These are phyloP conservation scores for Bipolaris sorokiniana DNA, from an alignment of 2,329 filamentous ascomycete species.

Conservation along the genomic window DNA sequence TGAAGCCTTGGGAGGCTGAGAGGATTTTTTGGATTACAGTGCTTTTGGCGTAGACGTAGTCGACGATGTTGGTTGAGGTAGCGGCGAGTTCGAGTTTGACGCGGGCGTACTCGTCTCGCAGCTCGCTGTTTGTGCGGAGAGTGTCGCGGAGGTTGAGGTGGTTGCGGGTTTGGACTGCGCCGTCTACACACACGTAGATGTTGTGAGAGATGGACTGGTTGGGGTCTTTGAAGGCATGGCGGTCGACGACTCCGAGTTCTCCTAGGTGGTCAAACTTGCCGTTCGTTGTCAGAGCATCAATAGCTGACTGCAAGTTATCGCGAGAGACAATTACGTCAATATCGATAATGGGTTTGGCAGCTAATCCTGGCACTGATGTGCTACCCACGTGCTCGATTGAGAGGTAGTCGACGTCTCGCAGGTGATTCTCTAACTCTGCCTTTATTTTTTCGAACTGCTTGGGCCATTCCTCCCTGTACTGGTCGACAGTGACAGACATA, in stretches of 20 bases:
- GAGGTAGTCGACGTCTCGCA: conserved; percentile 21
- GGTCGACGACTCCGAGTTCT: conserved; percentile 46
- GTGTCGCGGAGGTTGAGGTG: conserved; percentile 49
- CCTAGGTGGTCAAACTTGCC: conserved; percentile 46
- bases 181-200: conserved; percentile 48
- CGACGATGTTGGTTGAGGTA: conserved; percentile 23
- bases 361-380: conserved; percentile 45
- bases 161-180: conserved; percentile 44
- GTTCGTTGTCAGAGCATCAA: conserved; percentile 38
- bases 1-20: conserved; percentile 17
- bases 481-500: conserved; percentile 34
- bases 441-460: conserved; percentile 35
- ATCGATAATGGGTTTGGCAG: conserved; percentile 49
- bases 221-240: conserved; percentile 44
- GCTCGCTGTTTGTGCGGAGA: conserved; percentile 33
- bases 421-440: conserved; percentile 17
- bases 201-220: conserved; percentile 38
- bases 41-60: conserved; percentile 32
- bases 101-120: conserved; percentile 41
- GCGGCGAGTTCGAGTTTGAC: conserved; percentile 33
- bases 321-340: conserved; percentile 44
- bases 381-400: conserved; percentile 49
- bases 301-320: conserved; percentile 31
- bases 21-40: conserved; percentile 32
- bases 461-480: conserved; percentile 40